Percentiles rank a stretch among this genome's conserved stretches.
Conservation (phyloP, 257 asterid species). For the Nicotiana obtusifolia region DNA sequence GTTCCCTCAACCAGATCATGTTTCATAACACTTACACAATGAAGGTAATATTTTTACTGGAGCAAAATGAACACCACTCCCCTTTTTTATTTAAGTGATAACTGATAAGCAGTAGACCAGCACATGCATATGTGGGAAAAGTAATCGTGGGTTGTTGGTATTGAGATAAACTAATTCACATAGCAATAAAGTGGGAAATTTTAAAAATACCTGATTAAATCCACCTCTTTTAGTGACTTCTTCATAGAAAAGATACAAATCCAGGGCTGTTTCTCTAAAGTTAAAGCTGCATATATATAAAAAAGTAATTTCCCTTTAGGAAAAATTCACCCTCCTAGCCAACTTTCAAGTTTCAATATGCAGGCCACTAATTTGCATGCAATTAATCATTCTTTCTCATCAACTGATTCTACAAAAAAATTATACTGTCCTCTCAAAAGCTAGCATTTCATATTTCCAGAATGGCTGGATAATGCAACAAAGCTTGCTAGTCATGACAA, state of each 20-base stretch:
- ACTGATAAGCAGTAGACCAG: no score
- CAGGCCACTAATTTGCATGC: not conserved
- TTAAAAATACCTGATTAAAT: conserved; percentile 37
- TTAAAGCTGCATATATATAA: conserved; percentile 43
- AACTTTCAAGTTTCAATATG: not conserved
- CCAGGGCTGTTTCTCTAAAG: conserved; percentile 44
- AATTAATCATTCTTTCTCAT: not conserved
- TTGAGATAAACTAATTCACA: not conserved
- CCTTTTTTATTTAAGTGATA: no score
- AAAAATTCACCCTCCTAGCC: not conserved
- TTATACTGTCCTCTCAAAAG: not conserved
- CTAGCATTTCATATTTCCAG: not conserved
- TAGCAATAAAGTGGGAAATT: not conserved
- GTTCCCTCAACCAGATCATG: not conserved
- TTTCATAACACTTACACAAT: no score
- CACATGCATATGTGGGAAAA: not conserved
- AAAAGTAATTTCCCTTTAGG: not conserved
- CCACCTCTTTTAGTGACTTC: conserved; percentile 68
- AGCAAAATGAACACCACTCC: no score
- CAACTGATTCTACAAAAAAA: not conserved
- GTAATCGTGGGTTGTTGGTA: not conserved
- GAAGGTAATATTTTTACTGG: no score
- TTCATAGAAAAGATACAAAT: conserved; percentile 49
- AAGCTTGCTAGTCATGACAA: not conserved
- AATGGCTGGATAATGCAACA: not conserved